Base-by-base conservation (phyloP, 768 basidiomycete genomes). In the Gloeophyllum trabeum region DNA sequence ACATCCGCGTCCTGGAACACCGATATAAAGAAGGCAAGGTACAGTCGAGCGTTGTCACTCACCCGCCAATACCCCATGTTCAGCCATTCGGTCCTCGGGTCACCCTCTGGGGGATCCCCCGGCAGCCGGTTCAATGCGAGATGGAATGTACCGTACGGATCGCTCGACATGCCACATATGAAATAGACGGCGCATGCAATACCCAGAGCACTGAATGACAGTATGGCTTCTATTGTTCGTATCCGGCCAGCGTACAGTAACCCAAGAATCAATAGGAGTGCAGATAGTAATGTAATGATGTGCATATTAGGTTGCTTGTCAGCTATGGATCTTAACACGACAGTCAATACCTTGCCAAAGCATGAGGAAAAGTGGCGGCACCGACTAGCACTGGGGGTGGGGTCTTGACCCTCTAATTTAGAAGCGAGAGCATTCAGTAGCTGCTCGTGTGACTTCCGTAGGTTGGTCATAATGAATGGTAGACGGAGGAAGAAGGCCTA, bases 51-150 rank as follows among this genome's bases (percentile, higher is more conserved):
- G 30, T 22, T 26, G 13, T 7, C 24, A 51, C 61, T 35, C 26
- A 76, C 79, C 68, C 71, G 70, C 80, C 79, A 81, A 46, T 65
- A 77, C 3, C 79, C 79, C 73, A 81, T 76, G 56, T 82, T 81
- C 24, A 81, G 56, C 81, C 79, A 81, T 57, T 82, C 77, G 1
- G 79, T 80, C 14, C 45, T 46, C n/a, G 72, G 74, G 1, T 47
- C 48, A 16, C 44, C 39, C 14, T 48, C 39, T 7, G 53, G 48
- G 28, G 56, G 50, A 19, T 65, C 63, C 12, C 58, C 60, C 18
- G 70, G 59, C 20, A 60, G 42, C 44, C 54, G 57, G 53, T 81
- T 80, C 42, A 80, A 58, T 1, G 61, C 46, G 12, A 76, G 57
- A 51, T 82, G 79, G 46, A 76, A 80, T 2, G 73, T 54, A 5